phyloP scores from a whole-genome alignment of 1,139 yeast genomes.

The Zhuliangozyma blackwelliae region DNA sequence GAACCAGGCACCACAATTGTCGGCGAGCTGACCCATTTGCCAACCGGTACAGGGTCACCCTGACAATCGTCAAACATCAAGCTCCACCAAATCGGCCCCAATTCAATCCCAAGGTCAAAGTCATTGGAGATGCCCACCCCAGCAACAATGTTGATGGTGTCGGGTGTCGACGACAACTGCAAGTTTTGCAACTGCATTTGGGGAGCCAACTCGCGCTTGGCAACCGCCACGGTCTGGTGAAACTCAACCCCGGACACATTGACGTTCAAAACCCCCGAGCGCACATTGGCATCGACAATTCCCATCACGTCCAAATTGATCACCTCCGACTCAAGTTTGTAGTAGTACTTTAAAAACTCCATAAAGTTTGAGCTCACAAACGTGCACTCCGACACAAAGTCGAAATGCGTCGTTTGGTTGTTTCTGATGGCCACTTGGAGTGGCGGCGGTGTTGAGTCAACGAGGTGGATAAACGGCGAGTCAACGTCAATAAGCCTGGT shows the following conservation, averaged over 20 bases:
- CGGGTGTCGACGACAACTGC: constrained; percentile 4
- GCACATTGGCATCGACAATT: constrained; percentile 13
- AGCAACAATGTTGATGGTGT: constrained; percentile 2
- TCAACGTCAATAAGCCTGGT: constrained; percentile 16
- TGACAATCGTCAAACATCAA: constrained; percentile 24
- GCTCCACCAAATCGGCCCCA: constrained; percentile 24
- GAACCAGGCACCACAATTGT: constrained; percentile 15
- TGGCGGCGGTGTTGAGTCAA: constrained; percentile 23
- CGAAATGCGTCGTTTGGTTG: constrained; percentile 20
- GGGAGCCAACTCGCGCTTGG: constrained; percentile 14
- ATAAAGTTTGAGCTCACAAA: constrained; percentile 18
- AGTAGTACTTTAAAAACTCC: constrained; percentile 16
- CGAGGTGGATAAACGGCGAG: constrained; percentile 18
- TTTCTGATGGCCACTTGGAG: constrained; percentile 19
- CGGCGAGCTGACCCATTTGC: constrained; percentile 19
- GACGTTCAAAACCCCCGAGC: constrained; percentile 15
- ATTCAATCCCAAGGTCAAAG: constrained; percentile 16
- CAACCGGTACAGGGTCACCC: constrained; percentile 16
- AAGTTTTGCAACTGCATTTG: constrained; percentile 7
- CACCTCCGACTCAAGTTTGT: constrained; percentile 11
- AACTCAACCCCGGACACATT: constrained; percentile 16
- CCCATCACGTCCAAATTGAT: constrained; percentile 19
- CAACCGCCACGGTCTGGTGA: constrained; percentile 12
- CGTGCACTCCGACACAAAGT: constrained; percentile 20
- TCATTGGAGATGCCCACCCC: constrained; percentile 9